A percentile compares a stretch with the other conserved stretches of the same genome.
phyloP scores from a whole-genome alignment of 306 rosid genomes.

The Citrullus colocynthis region DNA sequence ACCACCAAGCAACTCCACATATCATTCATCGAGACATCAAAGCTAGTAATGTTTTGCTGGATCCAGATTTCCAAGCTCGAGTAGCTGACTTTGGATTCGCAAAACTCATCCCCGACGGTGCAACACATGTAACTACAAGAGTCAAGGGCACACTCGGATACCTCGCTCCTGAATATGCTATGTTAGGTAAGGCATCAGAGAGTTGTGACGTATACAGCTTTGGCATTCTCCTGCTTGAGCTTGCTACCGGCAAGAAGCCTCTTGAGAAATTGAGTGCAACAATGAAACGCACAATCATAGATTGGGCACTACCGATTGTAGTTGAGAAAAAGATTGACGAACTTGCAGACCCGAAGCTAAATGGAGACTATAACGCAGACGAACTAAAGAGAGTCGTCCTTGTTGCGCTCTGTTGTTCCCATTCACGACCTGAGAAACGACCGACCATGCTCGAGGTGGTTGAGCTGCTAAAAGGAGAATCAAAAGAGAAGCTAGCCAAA shows the following conservation, averaged over 20 bases:
- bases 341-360: conserved; percentile 69
- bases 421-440: conserved; percentile 59
- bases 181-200: conserved; percentile 85
- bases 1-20: conserved; percentile 80
- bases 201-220: conserved; percentile 89
- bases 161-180: conserved; percentile 93
- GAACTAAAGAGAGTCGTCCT: conserved; percentile 74
- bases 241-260: conserved; percentile 81
- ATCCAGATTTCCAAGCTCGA: conserved; percentile 62
- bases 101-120: conserved; percentile 88
- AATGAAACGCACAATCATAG: conserved; percentile 48
- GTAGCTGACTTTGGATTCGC: conserved; percentile 98
- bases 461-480: conserved; percentile 66
- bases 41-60: conserved; percentile 80
- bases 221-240: conserved; percentile 87
- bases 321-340: conserved; percentile 50
- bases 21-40: conserved; percentile 86
- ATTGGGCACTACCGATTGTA: conserved; percentile 89
- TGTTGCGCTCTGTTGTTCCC: conserved; percentile 59
- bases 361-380: conserved; percentile 56
- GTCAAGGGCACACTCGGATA: conserved; percentile 98
- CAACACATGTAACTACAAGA: conserved; percentile 89
- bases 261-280: conserved; percentile 42
- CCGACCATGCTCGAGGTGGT: conserved; percentile 72
- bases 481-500: conserved; percentile 46